Evolutionary conservation across 805 yeast genomes (phyloP).

Genomic region (Scheffersomyces amazonensis): DNA sequence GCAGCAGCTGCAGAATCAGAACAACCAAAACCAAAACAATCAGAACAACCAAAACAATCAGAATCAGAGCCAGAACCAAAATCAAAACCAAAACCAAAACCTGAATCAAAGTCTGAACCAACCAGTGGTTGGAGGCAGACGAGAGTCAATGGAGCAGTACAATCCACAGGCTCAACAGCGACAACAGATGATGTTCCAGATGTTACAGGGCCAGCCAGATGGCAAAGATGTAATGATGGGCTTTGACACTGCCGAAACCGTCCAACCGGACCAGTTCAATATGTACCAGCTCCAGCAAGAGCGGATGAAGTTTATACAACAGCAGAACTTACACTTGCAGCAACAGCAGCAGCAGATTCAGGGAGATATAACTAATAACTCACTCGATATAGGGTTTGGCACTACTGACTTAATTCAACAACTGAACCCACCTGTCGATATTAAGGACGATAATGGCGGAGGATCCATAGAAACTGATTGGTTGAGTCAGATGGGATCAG

Average conservation of each 20-base stretch:
- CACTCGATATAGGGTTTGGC: not conserved
- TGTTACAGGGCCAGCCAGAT: not conserved
- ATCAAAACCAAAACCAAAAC: no score
- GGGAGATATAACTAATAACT: not conserved
- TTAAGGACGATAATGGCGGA: slow-evolving; percentile 6
- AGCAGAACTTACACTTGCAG: slow-evolving; percentile 6
- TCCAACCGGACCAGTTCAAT: no score
- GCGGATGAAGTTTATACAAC: slow-evolving; percentile 14
- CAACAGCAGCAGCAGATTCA: slow-evolving; percentile 1
- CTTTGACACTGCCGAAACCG: no score
- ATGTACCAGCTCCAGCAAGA: slow-evolving; percentile 15
- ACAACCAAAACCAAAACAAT: slow-evolving; percentile 8
- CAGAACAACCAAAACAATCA: no score
- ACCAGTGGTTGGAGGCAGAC: not conserved
- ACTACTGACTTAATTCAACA: not conserved
- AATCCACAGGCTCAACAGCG: slow-evolving; percentile 8
- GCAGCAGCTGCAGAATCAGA: slow-evolving; percentile 8
- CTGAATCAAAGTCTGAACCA: no score
- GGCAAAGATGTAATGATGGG: not conserved
- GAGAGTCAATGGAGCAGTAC: not conserved
- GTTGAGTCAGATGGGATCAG: slow-evolving; percentile 31
- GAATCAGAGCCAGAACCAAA: no score
- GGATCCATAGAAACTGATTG: slow-evolving; percentile 20
- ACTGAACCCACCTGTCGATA: slow-evolving; percentile 1
- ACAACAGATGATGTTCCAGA: not conserved